Evolutionary conservation across 2,329 filamentous ascomycete genomes (phyloP), one percentile per base, ranked within the genome.

Genomic region (Scedosporium boydii): DNA sequence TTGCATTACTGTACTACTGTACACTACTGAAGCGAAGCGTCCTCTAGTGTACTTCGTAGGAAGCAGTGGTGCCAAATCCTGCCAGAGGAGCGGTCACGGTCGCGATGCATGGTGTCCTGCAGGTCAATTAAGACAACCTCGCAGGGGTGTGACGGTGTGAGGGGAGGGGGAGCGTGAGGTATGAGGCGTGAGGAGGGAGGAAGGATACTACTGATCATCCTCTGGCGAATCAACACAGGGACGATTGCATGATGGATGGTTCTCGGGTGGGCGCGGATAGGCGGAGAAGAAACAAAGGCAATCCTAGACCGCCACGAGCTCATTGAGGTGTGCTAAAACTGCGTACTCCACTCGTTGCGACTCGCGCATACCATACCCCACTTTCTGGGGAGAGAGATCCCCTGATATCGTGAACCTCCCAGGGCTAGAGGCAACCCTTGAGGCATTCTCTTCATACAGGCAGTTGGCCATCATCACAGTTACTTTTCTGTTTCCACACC

Each of bases 81-180:
- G 51, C 51, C 51, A 55, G 51, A 55, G 51, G 21, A 55, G 51
- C 51, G 51, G 51, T 55, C 51, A 55, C 51, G 51, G 51, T 55
- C 51, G 21, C 23, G 51, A 55, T 55, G 51, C 51, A 55, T 27
- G 21, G 51, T 23, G 51, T 27, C 12, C 51, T 55, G 23, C 44
- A 21, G 51, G 51, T 55, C 51, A 14, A 55, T 55, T 38, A 38
- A 38, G 34, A 38, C 34, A 38, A 12, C 2, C 10, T 38, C 9
- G 34, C 34, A 38, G 34, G 34, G 10, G 34, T 38, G 34, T 14
- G 34, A 38, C 34, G 34, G 34, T 38, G 34, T 34, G 29, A 34
- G 29, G 29, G 29, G 29, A 29, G 23, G 29, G 29, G 29, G 6
- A 34, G 29, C 29, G 6, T 29, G 29, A 34, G 6, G 29, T 9